Evolutionary conservation across 805 yeast species (phyloP).

Genomic region (Myxozyma udenii): DNA sequence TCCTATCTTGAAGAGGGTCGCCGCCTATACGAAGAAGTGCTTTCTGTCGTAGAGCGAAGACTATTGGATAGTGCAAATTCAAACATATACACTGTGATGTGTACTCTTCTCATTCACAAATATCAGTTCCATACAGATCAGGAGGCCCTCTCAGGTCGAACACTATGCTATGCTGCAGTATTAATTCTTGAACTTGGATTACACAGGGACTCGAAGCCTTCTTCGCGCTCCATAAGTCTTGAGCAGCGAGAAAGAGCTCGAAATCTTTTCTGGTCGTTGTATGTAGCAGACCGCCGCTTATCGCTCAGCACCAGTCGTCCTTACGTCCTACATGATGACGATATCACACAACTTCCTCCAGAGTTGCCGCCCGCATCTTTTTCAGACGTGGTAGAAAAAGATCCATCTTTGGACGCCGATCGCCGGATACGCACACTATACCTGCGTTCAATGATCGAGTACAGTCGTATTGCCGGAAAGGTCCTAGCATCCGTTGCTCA

Average conservation of each 20-base stretch:
- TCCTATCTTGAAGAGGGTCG: slow-evolving; percentile 19
- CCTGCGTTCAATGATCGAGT: slow-evolving; percentile 30
- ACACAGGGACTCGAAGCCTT: slow-evolving; percentile 25
- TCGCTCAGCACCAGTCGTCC: slow-evolving; percentile 32
- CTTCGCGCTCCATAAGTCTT: slow-evolving; percentile 13
- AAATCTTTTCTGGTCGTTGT: slow-evolving; percentile 33
- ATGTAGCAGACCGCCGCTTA: slow-evolving; percentile 32
- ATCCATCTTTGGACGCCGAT: too few species aligned
- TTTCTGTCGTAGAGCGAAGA: slow-evolving; percentile 17
- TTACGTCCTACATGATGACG: slow-evolving; percentile 29
- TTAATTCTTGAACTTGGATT: slow-evolving; percentile 32
- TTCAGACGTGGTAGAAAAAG: slow-evolving; percentile 12
- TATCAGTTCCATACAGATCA: slow-evolving; percentile 32
- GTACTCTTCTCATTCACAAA: slow-evolving; percentile 30
- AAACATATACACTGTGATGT: slow-evolving; percentile 20
- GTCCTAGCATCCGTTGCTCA: slow-evolving; percentile 15
- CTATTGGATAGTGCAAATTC: slow-evolving; percentile 22
- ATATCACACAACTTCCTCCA: slow-evolving; percentile 23
- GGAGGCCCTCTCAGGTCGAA: slow-evolving; percentile 31
- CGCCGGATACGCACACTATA: slow-evolving; percentile 26
- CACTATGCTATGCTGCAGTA: slow-evolving; percentile 29
- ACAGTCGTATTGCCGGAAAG: slow-evolving; percentile 25
- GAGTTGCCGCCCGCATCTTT: slow-evolving; percentile 20
- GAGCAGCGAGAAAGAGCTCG: slow-evolving; percentile 27
- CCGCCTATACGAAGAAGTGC: slow-evolving; percentile 26